These are phyloP conservation scores for Colletotrichum liaoningense DNA, from an alignment of 2,329 filamentous ascomycete genomes.

Conservation along the genomic window DNA sequence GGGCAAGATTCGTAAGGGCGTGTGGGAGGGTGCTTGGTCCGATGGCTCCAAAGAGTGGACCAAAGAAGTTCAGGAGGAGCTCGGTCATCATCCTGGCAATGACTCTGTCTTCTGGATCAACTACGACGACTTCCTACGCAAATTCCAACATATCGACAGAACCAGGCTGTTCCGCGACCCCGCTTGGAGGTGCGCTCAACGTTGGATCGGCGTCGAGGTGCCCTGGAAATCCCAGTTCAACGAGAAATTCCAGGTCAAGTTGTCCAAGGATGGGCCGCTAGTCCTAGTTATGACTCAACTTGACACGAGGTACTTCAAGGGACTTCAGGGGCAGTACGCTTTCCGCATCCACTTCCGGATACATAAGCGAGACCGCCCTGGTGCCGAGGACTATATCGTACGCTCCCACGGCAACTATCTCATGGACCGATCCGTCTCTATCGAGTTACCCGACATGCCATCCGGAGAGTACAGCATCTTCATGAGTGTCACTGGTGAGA, in stretches of 20 bases:
- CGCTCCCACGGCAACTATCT: conserved; percentile 69
- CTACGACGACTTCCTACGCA: conserved; percentile 71
- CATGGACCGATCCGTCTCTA: conserved; percentile 68
- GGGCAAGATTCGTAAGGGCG: conserved; percentile 67
- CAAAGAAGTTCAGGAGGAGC: conserved; percentile 65
- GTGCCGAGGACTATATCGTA: conserved; percentile 69
- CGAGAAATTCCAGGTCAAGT: conserved; percentile 69
- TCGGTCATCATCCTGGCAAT: conserved; percentile 69
- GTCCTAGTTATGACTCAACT: conserved; percentile 72
- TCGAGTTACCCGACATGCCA: conserved; percentile 67
- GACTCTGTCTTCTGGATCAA: conserved; percentile 75
- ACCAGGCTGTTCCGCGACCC: conserved; percentile 70
- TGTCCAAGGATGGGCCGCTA: conserved; percentile 67
- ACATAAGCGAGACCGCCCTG: conserved; percentile 60
- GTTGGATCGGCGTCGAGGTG: conserved; percentile 72
- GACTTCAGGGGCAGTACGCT: conserved; percentile 68
- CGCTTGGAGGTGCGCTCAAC: conserved; percentile 68
- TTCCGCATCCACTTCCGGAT: conserved; percentile 63
- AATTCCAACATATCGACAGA: conserved; percentile 71
- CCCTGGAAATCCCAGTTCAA: conserved; percentile 72
- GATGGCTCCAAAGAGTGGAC: conserved; percentile 74
- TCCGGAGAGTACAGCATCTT: conserved; percentile 69
- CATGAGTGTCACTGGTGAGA: conserved; percentile 64
- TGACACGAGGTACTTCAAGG: conserved; percentile 71
- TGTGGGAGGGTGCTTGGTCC: conserved; percentile 71